phyloP scores from a whole-genome alignment of 139 green algal genomes.

The Yamagishiella unicocca region DNA sequence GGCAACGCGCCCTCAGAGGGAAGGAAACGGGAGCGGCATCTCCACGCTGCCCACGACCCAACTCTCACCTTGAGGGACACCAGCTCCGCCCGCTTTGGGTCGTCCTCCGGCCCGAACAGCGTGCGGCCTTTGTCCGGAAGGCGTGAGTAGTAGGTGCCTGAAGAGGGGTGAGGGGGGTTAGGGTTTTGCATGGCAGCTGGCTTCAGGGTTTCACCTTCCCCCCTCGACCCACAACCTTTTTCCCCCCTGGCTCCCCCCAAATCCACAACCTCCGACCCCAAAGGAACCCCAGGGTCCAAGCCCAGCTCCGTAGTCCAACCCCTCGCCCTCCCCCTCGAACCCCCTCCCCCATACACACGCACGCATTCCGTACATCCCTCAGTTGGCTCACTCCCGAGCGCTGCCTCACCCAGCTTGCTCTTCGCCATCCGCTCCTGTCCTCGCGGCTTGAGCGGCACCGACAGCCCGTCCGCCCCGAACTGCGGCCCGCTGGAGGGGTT shows the following conservation, averaged over 20 bases:
- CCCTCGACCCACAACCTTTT: no score
- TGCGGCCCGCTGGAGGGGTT: constrained; percentile 60
- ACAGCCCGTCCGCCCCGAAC: constrained; percentile 84
- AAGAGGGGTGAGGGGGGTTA: not conserved
- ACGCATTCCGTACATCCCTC: not conserved
- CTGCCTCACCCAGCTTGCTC: constrained; percentile 64
- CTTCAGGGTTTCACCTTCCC: no score
- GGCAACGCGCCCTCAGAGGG: not conserved
- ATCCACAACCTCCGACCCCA: no score
- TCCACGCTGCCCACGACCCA: not conserved
- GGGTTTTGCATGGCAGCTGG: not conserved
- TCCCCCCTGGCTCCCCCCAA: no score
- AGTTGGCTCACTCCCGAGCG: not conserved
- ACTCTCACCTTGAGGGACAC: constrained; percentile 49
- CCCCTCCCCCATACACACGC: not conserved
- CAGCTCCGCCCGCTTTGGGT: constrained; percentile 55
- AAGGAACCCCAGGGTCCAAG: no score
- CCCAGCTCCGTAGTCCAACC: not conserved
- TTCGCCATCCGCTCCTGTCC: constrained; percentile 57
- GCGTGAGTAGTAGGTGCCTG: constrained; percentile 71
- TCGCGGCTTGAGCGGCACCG: constrained; percentile 64
- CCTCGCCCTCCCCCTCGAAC: not conserved
- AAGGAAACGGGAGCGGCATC: not conserved
- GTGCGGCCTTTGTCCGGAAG: constrained; percentile 62
- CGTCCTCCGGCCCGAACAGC: constrained; percentile 70